Evolutionary conservation across 345 rosid genomes (phyloP).

Genomic region (Citrus mangshanensis): DNA sequence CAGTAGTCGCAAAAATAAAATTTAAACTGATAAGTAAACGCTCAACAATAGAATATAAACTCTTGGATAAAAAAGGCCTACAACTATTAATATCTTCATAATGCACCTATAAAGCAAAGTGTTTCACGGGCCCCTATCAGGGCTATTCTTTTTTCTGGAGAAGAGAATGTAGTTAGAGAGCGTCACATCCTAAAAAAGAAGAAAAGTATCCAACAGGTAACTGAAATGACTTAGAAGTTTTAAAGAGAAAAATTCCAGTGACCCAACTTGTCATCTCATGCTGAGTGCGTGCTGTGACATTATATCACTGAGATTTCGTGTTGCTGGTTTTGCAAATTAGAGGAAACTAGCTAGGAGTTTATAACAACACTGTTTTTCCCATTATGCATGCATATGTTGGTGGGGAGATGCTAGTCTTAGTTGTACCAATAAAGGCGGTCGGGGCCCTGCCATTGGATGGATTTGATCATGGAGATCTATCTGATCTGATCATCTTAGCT

Average conservation of each 20-base stretch:
- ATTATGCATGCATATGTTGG: conserved; percentile 18
- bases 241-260: conserved; percentile 24
- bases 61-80: not conserved
- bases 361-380: conserved; percentile 16
- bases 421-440: conserved; percentile 61
- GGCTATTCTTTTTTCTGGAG: not conserved
- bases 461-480: conserved; percentile 37
- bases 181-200: conserved; percentile 34
- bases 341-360: conserved; percentile 8
- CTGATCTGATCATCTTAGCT: conserved; percentile 11
- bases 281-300: conserved; percentile 41
- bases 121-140: conserved; percentile 9
- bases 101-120: conserved; percentile 1
- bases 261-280: conserved; percentile 29
- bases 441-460: conserved; percentile 30
- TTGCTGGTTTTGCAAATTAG: conserved; percentile 18
- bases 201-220: conserved; percentile 14
- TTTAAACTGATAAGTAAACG: not conserved
- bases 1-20: too few relatives aligned
- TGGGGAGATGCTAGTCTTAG: conserved; percentile 46
- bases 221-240: conserved; percentile 17
- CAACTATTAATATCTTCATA: not conserved
- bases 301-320: conserved; percentile 21
- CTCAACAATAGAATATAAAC: not conserved
- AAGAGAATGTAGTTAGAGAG: conserved; percentile 25